Evolutionary conservation across 2,329 filamentous ascomycete genomes (phyloP), one percentile per base, ranked within the genome.

Genomic region (Colletotrichum cereale): DNA sequence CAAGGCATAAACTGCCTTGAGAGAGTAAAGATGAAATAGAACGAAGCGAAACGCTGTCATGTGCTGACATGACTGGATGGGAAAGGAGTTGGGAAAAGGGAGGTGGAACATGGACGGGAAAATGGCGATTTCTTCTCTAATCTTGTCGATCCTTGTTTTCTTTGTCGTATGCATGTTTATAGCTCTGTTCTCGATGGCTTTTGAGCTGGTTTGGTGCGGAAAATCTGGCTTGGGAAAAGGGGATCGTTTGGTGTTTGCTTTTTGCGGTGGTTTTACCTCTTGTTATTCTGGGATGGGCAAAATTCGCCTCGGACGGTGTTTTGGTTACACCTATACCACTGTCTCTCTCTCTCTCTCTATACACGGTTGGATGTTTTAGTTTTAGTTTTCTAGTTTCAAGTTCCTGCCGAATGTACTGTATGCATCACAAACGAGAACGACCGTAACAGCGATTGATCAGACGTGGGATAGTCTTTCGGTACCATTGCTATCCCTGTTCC

Each of bases 281-380:
- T n/a, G 44, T 8, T 8, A 8, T 62, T 31, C 21, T 18, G 26
- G 24, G 7, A 38, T 63, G n/a, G 36, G 24, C 18, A 10, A 24
- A 24, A 24, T 31, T 29, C 26, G 16, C 12, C 29, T n/a, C 21
- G 47, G n/a, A 6, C 16, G 34, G 10, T 42, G 3, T 62, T 52
- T 42, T 42, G 18, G 2, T 53, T 31, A 8, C 42, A 31, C 18
- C 24, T 21, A 63, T 44, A 63, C n/a, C 61, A 53, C 18, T 14
- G 60, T 53, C 47, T 14, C 47, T 44, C 61, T 14, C 36, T 14
- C 47, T 53, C 47, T 14, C 47, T 44, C 61, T 14, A 24, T 63
- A 63, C 47, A 31, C 16, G 12, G 26, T 3, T 31, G 7, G 14
- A 21, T 8, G 31, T 31, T 26, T 38, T 10, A 1, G 24, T 16